Base-by-base conservation (phyloP, 2,329 filamentous ascomycete species). In the Passalora sequoiae region DNA sequence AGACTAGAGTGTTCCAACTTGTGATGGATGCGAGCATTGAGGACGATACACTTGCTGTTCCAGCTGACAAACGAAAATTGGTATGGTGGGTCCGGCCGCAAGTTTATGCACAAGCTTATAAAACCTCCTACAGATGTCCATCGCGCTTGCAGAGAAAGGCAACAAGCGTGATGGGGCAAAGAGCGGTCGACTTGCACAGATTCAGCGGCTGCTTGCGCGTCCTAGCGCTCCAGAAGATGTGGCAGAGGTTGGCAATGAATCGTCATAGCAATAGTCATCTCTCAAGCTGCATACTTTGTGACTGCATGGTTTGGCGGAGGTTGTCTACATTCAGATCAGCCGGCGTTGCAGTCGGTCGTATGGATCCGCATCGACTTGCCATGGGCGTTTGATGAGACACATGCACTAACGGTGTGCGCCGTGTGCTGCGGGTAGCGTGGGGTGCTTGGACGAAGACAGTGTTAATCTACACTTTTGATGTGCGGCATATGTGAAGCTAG, bases 11-110 rank as follows among this genome's bases (percentile, higher is more conserved):
- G 1, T 92, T 87, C 73, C 74, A 88, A 35, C 70, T 95, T 7
- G 78, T 95, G 1, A 84, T 94, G 69, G 84, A 94, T 55, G 77
- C 74, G 1, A 85, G 78, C 6, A 80, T 95, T 4, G 89, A 95
- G 63, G 85, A 94, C 62, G 74, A 81, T 0, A 88, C 94, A 15
- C 69, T 94, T 27, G 75, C 80, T 13, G 81, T 94, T 35, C 89
- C 95, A 64, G 73, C 77, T 28, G 79, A 84, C 56, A 95, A 95
- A 72, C 75, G 88, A 29, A 76, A 83, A 57, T 67, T 94, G 22
- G 33, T 36, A 24, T 21, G 33, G n/a, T 6, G 12, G 10, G 19
- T n/a, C n/a, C 17, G 1, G 4, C 7, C 3, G 16, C 13, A 16
- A 41, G n/a, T 7, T 12, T 7, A 28, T 21, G 16, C 22, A 24